Evolutionary conservation across 768 basidiomycete species (phyloP).

Genomic region (Naganishia friedmannii): DNA sequence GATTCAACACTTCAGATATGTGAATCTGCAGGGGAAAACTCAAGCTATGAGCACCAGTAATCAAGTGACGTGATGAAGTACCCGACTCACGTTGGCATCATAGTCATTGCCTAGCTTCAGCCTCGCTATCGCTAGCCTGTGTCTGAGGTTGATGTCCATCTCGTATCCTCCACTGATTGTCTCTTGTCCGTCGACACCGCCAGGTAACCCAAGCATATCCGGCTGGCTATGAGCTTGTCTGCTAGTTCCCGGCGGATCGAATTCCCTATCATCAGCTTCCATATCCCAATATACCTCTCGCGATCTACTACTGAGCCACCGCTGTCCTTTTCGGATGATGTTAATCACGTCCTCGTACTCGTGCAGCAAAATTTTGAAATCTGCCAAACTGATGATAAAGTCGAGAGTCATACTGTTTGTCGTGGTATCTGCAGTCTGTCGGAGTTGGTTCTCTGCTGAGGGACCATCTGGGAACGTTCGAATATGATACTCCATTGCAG

Average conservation of each 20-base stretch:
- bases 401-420: conserved; percentile 40
- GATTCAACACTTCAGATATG: conserved; percentile 65
- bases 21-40: conserved; percentile 61
- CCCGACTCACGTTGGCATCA: conserved; percentile 69
- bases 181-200: conserved; percentile 57
- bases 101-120: conserved; percentile 73
- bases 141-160: conserved; percentile 73
- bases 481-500: conserved; percentile 71
- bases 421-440: not conserved
- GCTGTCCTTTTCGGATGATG: conserved; percentile 68
- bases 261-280: conserved; percentile 85
- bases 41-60: not conserved
- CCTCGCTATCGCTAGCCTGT: conserved; percentile 76
- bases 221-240: conserved; percentile 4
- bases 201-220: conserved; percentile 37
- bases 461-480: conserved; percentile 49
- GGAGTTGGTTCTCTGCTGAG: not conserved
- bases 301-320: conserved; percentile 89
- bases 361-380: conserved; percentile 71
- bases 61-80: not conserved
- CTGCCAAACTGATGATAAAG: conserved; percentile 72
- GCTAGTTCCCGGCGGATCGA: conserved; percentile 58
- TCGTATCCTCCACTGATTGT: conserved; percentile 57
- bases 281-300: conserved; percentile 73
- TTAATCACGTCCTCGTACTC: conserved; percentile 67